Evolutionary conservation across 225 moss, liverwort and hornwort genomes (phyloP), one percentile per base, ranked within the genome.

Genomic region (Marchantia paleacea): DNA sequence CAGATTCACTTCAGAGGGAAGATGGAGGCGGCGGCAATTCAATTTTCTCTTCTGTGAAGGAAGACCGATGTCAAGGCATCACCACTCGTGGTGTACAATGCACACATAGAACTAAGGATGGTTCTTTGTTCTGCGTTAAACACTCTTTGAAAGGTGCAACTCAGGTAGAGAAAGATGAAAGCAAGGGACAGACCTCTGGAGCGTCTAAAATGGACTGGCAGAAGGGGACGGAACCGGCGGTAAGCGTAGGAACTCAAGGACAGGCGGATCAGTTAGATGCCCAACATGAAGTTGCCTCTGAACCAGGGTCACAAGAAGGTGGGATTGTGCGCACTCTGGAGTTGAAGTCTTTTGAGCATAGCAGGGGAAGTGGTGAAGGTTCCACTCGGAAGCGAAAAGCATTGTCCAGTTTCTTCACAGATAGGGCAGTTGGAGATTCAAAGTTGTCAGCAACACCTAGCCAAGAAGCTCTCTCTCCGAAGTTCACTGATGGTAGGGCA

Each of bases 61-160:
- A 84, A 16, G 51, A 50, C 24, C 80, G 92, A 79, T 94, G 96
- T 83, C 83, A 86, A 87, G 94, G 92, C 85, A 90, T 91, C 70
- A 93, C 91, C 80, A 87, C 84, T 80, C 90, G 92, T 77, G 94
- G 90, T 82, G 72, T 90, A 16, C 92, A 89, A 83, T 86, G 78
- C 75, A 85, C 89, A 29, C 89, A 91, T 80, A 88, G 76, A 85
- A 85, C 90, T 80, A 90, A 88, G 85, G 92, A 90, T 85, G 89
- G 90, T 19, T 80, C 78, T 72, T 76, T 76, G 31, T 75, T 82
- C 70, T 90, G 90, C 84, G 80, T 81, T 25, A 89, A 96, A 81
- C 87, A 90, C 81, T 80, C 80, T 25, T 63, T 82, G 68, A 84
- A 89, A 86, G 81, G 85, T 52, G 73, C 83, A 26, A 83, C 48